Evolutionary conservation across 305 asterid species (phyloP), one percentile per base, ranked within the genome.

Genomic region (Solanum aculeatissimum): DNA sequence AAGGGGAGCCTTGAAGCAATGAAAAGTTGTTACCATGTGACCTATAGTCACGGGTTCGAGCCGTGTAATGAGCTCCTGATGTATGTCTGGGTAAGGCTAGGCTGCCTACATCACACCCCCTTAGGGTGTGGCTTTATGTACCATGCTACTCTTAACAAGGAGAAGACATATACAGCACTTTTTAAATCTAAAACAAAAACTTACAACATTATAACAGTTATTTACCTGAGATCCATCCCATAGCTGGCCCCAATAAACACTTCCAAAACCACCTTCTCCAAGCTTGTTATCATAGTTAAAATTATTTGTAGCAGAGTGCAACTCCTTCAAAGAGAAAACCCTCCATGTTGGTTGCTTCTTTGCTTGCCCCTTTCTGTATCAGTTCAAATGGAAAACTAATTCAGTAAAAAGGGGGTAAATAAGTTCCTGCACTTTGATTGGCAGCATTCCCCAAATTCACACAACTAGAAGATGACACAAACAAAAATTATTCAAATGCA

Each of bases 171-270:
- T 54, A 27, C 3, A 35, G 40, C 5, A 35, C 3, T 27, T 10
- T 16, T 49, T 51, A 16, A 9, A 16, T 49, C 5, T 12, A 11
- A 49, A 75, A 9, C 62, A 27, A 15, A 15, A 7, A 16, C 21
- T 4, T 10, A 49, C 19, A 77, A 32, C 42, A 29, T 6, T 18
- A 29, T 27, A 51, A 47, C 9, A 27, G 29, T 77, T 11, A 70
- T 85, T 87, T 90, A 96, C 99, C 89, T 96, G 98, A 85, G 99
- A 96, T 68, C 98, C 99, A 90, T 96, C 99, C 98, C 98, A 96
- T 40, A 93, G 92, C 88, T 96, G 99, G 82, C 99, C 99, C 99
- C 99, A 96, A 86, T 96, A 96, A 86, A 96, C 98, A 90, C 99
- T 93, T 57, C 99, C 98, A 66, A 94, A 94, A 88, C 97, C 98